Percentiles rank a stretch among this genome's conserved stretches.
These are phyloP conservation scores for Forsythia viridissima DNA, from an alignment of 257 asterid genomes.

Conservation along the genomic window DNA sequence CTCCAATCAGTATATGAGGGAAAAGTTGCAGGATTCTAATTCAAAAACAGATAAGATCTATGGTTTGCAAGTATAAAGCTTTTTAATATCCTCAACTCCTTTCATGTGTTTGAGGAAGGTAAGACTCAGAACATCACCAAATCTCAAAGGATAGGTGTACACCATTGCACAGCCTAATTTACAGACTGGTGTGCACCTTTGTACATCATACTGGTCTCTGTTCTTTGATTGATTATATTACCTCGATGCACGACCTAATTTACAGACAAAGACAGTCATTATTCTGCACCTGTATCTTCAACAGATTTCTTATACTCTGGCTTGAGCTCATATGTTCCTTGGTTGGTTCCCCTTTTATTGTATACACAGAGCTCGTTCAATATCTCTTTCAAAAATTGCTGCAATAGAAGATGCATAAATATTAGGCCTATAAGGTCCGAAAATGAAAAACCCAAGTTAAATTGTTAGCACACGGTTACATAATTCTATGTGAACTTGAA, in stretches of 20 bases:
- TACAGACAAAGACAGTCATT: constrained; percentile 34
- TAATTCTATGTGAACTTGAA: background rate
- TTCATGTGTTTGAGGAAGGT: background rate
- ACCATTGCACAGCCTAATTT: background rate
- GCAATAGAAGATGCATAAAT: constrained; percentile 33
- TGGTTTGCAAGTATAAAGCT: background rate
- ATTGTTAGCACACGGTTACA: background rate
- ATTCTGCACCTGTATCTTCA: constrained; percentile 76
- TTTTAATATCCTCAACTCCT: background rate
- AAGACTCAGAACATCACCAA: constrained; percentile 4
- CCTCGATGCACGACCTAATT: constrained; percentile 28
- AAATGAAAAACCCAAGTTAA: background rate
- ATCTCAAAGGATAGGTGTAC: constrained; percentile 6
- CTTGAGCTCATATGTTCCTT: constrained; percentile 92
- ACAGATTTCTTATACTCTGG: constrained; percentile 90
- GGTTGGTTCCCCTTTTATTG: constrained; percentile 90
- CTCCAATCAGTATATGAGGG: constrained; percentile 4
- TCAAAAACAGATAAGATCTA: constrained; percentile 10
- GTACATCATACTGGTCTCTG: constrained; percentile 6
- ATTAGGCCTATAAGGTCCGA: background rate
- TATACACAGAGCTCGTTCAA: constrained; percentile 81
- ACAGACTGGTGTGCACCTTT: background rate
- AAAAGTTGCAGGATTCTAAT: constrained; percentile 4
- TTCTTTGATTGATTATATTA: background rate
- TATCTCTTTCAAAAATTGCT: constrained; percentile 92